These are phyloP conservation scores for Diddensiella transvaalensis DNA, from an alignment of 805 yeast species.

Conservation along the genomic window DNA sequence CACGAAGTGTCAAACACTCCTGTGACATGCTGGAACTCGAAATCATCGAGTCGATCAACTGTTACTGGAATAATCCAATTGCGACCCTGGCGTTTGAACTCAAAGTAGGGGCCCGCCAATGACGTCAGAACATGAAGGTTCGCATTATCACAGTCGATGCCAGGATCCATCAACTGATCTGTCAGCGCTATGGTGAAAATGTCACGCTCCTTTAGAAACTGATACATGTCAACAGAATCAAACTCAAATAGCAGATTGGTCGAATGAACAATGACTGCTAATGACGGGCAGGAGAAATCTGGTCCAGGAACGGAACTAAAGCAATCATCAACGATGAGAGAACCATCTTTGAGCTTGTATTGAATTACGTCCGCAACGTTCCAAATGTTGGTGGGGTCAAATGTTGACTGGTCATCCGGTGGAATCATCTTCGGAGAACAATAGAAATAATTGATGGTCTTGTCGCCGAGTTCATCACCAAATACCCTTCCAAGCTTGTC, in stretches of 20 bases:
- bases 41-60: neutral
- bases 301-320: neutral
- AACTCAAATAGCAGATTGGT: constrained; percentile 4
- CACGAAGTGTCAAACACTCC: neutral
- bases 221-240: constrained; percentile 10
- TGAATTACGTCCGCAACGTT: constrained; percentile 1
- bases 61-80: neutral
- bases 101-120: neutral
- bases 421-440: neutral
- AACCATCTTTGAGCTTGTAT: neutral
- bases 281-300: constrained; percentile 2
- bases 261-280: constrained; percentile 13
- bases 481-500: neutral
- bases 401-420: neutral
- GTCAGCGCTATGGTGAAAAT: constrained; percentile 14
- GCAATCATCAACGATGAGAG: neutral
- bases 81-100: neutral
- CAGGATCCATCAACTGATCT: constrained; percentile 9
- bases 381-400: neutral
- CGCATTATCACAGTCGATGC: neutral
- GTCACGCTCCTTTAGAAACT: constrained; percentile 10
- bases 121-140: neutral
- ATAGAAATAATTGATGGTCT: neutral
- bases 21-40: neutral
- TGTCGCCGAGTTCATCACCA: neutral